Percentiles rank a stretch among this genome's conserved stretches.
Evolutionary conservation across 2,329 filamentous ascomycete species (phyloP).

Genomic region (Phoma sp.): DNA sequence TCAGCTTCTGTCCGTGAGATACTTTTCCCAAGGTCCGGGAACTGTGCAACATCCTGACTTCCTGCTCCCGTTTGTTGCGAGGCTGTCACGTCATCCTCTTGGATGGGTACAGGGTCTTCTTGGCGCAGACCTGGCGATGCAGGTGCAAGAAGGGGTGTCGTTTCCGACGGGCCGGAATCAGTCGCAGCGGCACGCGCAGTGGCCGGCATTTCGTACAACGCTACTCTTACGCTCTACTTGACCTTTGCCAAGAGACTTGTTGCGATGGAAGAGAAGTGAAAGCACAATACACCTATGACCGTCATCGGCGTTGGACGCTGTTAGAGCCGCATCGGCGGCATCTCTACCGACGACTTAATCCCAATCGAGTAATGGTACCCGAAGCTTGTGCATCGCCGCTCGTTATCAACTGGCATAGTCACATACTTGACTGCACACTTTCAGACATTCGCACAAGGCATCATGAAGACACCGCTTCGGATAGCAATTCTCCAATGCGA

Average conservation of each 20-base stretch:
- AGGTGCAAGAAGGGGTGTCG: conserved; percentile 43
- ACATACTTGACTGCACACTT: neutral
- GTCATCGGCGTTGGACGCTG: conserved; percentile 9
- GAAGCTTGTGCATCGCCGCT: conserved; percentile 1
- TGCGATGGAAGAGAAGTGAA: neutral
- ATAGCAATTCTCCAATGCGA: conserved; percentile 91
- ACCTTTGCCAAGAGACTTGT: neutral
- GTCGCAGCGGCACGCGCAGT: conserved; percentile 2
- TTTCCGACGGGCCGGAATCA: conserved; percentile 29
- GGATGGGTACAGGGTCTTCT: conserved; percentile 26
- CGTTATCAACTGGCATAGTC: conserved; percentile 10
- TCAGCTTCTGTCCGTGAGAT: conserved; percentile 26
- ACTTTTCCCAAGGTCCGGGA: conserved; percentile 31
- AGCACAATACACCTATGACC: neutral
- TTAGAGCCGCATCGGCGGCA: neutral
- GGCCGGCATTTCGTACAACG: conserved; percentile 4
- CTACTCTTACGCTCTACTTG: neutral
- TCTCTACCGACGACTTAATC: conserved; percentile 5
- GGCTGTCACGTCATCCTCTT: conserved; percentile 28
- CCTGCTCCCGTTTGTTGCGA: conserved; percentile 33
- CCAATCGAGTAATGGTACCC: conserved; percentile 9
- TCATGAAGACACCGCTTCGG: conserved; percentile 60
- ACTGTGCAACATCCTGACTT: conserved; percentile 29
- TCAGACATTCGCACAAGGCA: neutral
- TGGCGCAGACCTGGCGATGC: conserved; percentile 20